phyloP scores from a whole-genome alignment of 2,329 filamentous ascomycete genomes.

The Colletotrichum lindemuthianum region DNA sequence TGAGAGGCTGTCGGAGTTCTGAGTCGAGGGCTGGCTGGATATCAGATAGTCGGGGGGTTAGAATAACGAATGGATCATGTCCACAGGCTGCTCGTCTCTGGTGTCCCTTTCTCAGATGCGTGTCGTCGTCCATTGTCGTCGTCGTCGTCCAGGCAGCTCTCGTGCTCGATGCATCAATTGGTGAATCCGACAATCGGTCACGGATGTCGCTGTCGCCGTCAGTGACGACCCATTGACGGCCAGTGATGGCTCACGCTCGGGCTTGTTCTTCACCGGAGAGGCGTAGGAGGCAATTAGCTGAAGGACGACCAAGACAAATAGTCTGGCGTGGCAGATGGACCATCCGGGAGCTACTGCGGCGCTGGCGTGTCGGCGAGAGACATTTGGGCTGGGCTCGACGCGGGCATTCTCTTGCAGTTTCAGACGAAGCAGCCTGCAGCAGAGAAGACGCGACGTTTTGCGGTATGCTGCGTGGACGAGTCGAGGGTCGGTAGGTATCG shows the following conservation, averaged over 20 bases:
- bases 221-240: slow-evolving; percentile 1
- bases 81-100: too few species aligned
- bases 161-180: slow-evolving; percentile 3
- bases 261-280: background rate
- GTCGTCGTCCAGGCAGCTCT: background rate
- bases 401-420: slow-evolving; percentile 15
- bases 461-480: too few species aligned
- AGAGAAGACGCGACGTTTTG: slow-evolving; percentile 3
- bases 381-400: background rate
- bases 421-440: slow-evolving; percentile 14
- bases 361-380: slow-evolving; percentile 1
- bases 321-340: slow-evolving; percentile 7
- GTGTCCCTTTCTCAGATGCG: background rate
- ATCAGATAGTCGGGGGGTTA: background rate
- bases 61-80: too few species aligned
- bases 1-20: slow-evolving; percentile 12
- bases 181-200: slow-evolving; percentile 17
- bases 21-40: slow-evolving; percentile 12
- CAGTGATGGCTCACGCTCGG: background rate
- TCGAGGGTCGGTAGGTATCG: too few species aligned
- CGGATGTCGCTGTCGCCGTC: background rate
- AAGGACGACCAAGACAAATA: background rate
- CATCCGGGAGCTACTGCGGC: slow-evolving; percentile 28
- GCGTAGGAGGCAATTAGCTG: background rate
- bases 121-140: background rate